Evolutionary conservation across 164 flowering plant species (phyloP).

Genomic region (Vitis amurensis): DNA sequence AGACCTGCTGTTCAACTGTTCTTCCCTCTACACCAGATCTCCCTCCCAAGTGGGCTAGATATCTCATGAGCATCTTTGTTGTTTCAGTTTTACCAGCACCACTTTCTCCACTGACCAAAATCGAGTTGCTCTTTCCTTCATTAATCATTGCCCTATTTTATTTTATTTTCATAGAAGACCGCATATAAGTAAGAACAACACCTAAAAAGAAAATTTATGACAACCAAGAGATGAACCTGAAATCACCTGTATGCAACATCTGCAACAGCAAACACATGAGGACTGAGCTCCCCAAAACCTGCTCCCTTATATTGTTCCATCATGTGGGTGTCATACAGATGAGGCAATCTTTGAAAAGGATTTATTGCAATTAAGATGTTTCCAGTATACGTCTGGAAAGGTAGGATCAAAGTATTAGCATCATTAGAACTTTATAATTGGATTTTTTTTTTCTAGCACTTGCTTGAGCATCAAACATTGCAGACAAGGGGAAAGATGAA

Average conservation of each 20-base stretch:
- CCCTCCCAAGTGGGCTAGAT: constrained; percentile 36
- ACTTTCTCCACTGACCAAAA: constrained; percentile 43
- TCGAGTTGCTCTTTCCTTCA: constrained; percentile 33
- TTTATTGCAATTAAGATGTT: constrained; percentile 20
- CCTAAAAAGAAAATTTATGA: neutral
- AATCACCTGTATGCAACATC: constrained; percentile 34
- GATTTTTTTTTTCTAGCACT: too few species aligned
- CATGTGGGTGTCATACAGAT: constrained; percentile 31
- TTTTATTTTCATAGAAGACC: neutral
- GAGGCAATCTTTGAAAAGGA: constrained; percentile 36
- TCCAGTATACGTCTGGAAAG: constrained; percentile 2
- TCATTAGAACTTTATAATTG: too few species aligned
- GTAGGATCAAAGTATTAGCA: neutral
- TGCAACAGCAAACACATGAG: constrained; percentile 39
- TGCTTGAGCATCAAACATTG: too few species aligned
- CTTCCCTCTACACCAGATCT: constrained; percentile 32
- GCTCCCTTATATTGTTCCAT: constrained; percentile 41
- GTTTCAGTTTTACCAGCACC: constrained; percentile 45
- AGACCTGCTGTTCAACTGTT: constrained; percentile 9
- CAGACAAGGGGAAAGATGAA: neutral
- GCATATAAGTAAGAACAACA: neutral
- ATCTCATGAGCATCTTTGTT: constrained; percentile 41
- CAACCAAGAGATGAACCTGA: neutral
- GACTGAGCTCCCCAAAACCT: constrained; percentile 29
- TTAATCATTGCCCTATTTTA: constrained; percentile 33